Evolutionary conservation across 768 basidiomycete species (phyloP).

Genomic region (Chalciporus piperatus): DNA sequence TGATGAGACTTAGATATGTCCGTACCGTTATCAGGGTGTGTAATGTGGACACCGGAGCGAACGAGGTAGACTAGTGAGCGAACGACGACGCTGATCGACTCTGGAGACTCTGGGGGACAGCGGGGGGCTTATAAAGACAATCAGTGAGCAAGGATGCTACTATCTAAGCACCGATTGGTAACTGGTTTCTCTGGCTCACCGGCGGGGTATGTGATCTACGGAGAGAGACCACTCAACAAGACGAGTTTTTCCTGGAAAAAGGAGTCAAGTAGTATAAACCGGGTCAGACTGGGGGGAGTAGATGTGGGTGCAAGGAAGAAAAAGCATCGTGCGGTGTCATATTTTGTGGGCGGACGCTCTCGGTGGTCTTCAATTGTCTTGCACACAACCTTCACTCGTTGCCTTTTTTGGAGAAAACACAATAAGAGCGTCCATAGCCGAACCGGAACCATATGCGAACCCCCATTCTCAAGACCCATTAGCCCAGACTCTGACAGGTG

Average conservation of each 20-base stretch:
- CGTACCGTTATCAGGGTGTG: conserved; percentile 1
- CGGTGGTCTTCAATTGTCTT: conserved; percentile 23
- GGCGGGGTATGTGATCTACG: neutral
- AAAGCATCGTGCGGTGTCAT: conserved; percentile 10
- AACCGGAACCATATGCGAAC: no score
- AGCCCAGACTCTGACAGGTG: no score
- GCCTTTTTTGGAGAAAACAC: conserved; percentile 24
- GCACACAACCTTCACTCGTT: conserved; percentile 7
- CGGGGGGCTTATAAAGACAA: conserved; percentile 1
- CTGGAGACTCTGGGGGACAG: neutral
- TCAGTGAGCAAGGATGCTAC: neutral
- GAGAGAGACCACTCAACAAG: neutral
- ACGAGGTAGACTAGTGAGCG: neutral
- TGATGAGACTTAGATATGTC: neutral
- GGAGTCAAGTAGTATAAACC: conserved; percentile 7
- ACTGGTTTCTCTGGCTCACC: neutral
- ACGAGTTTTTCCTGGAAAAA: neutral
- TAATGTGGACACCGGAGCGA: neutral
- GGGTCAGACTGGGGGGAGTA: neutral
- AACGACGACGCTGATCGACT: neutral
- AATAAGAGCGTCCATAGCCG: conserved; percentile 20
- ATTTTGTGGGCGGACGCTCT: conserved; percentile 7
- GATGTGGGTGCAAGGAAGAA: conserved; percentile 1
- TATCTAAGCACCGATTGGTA: no score
- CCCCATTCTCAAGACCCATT: no score